Percentiles rank a stretch among this genome's conserved stretches.
phyloP scores from a whole-genome alignment of 2,329 filamentous ascomycete genomes.

The Talaromyces albobiverticillius region DNA sequence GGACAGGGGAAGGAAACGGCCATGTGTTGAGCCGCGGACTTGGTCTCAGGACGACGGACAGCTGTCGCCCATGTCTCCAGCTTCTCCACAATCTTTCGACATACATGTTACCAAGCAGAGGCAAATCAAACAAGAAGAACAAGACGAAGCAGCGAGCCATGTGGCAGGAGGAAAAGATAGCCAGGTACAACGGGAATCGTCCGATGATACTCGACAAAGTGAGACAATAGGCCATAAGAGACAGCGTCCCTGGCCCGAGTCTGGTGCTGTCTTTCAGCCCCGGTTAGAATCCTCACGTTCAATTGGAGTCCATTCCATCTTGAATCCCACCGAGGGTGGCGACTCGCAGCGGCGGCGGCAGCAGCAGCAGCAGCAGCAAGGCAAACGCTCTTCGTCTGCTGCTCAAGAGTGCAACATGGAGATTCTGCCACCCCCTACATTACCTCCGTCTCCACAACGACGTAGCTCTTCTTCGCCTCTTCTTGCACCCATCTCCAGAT shows the following conservation, averaged over 20 bases:
- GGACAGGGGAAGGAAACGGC: slow-evolving; percentile 38
- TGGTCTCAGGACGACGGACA: slow-evolving; percentile 28
- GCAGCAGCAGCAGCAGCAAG: too few species aligned
- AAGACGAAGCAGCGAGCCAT: slow-evolving; percentile 7
- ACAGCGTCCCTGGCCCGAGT: slow-evolving; percentile 35
- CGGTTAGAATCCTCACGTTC: slow-evolving; percentile 30
- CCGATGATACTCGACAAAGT: slow-evolving; percentile 19
- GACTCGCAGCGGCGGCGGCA: too few species aligned
- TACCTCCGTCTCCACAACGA: slow-evolving; percentile 23
- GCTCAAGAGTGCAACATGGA: slow-evolving; percentile 22
- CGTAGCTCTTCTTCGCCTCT: slow-evolving; percentile 29
- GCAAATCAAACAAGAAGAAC: slow-evolving; percentile 22
- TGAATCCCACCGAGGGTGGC: slow-evolving; percentile 35
- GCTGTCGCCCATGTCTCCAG: slow-evolving; percentile 39
- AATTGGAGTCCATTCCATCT: slow-evolving; percentile 40
- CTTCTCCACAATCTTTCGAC: slow-evolving; percentile 24
- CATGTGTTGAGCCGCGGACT: slow-evolving; percentile 33
- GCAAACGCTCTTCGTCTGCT: slow-evolving; percentile 16
- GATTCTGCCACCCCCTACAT: slow-evolving; percentile 20
- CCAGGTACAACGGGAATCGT: slow-evolving; percentile 8
- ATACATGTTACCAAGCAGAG: slow-evolving; percentile 7
- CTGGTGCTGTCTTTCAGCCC: slow-evolving; percentile 32
- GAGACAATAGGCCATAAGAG: slow-evolving; percentile 27
- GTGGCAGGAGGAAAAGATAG: neutral
- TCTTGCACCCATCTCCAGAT: slow-evolving; percentile 10